Evolutionary conservation across 192 early-diverging fungal species (phyloP).

Genomic region (Linnemannia schmuckeri): DNA sequence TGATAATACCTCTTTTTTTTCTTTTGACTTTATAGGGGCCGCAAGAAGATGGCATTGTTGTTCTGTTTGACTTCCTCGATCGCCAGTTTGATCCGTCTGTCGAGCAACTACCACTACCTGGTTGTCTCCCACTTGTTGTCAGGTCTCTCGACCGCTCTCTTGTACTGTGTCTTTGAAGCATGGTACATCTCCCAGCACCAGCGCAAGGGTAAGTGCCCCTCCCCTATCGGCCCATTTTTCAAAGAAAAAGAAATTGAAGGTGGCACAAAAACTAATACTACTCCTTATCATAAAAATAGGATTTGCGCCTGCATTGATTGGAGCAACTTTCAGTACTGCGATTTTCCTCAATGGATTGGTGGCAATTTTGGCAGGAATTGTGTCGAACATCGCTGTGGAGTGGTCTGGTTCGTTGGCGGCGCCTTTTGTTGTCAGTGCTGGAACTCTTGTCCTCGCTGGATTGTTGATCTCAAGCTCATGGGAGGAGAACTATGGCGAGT

Average conservation of each 20-base stretch:
- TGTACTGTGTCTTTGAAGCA: slow-evolving; percentile 73
- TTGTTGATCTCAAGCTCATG: slow-evolving; percentile 67
- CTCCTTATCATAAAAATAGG: slow-evolving; percentile 42
- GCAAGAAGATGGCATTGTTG: slow-evolving; percentile 60
- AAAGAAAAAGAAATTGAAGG: no score
- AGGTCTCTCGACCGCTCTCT: slow-evolving; percentile 63
- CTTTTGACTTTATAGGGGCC: slow-evolving; percentile 57
- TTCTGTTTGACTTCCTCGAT: slow-evolving; percentile 63
- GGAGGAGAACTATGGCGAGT: slow-evolving; percentile 82
- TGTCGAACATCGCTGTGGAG: slow-evolving; percentile 73
- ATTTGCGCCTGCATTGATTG: slow-evolving; percentile 65
- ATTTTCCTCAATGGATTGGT: slow-evolving; percentile 80
- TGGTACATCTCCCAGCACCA: slow-evolving; percentile 73
- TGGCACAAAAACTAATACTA: neutral
- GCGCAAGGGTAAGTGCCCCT: slow-evolving; percentile 46
- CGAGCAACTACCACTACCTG: slow-evolving; percentile 55
- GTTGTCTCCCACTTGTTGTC: slow-evolving; percentile 62
- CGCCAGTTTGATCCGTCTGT: slow-evolving; percentile 57
- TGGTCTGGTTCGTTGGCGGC: slow-evolving; percentile 63
- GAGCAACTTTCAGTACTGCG: slow-evolving; percentile 72
- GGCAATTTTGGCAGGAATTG: slow-evolving; percentile 74
- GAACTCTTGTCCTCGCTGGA: slow-evolving; percentile 62
- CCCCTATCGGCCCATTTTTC: neutral
- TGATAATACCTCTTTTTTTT: neutral
- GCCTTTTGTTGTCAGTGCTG: slow-evolving; percentile 73